Percentiles rank a stretch among this genome's conserved stretches.
phyloP scores from a whole-genome alignment of 768 basidiomycete genomes.

The Stropharia rugosoannulata region DNA sequence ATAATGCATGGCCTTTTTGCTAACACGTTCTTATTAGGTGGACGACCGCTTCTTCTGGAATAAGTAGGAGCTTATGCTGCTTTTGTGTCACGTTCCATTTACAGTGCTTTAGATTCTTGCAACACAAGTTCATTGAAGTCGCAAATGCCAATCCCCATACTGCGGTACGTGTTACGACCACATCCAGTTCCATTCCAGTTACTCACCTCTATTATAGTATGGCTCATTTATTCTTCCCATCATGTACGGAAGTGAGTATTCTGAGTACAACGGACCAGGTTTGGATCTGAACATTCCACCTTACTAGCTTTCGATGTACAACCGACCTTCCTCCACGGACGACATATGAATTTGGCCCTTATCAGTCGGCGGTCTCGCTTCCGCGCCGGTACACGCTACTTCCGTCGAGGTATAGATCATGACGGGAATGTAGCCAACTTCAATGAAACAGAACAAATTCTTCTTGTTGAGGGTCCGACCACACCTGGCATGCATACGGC shows the following conservation, averaged over 20 bases:
- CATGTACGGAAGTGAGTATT: slow-evolving; percentile 86
- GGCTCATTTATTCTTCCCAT: slow-evolving; percentile 89
- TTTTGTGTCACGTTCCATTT: background rate
- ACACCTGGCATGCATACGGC: slow-evolving; percentile 36
- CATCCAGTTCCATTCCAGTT: background rate
- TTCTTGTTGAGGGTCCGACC: slow-evolving; percentile 66
- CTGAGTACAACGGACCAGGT: background rate
- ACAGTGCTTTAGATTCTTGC: slow-evolving; percentile 41
- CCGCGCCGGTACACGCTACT: slow-evolving; percentile 96
- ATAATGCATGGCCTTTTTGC: background rate
- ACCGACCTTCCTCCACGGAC: slow-evolving; percentile 70
- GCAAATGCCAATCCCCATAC: slow-evolving; percentile 42
- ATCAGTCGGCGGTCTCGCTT: slow-evolving; percentile 93
- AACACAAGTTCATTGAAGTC: slow-evolving; percentile 56
- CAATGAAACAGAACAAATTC: slow-evolving; percentile 96
- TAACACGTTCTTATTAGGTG: slow-evolving; percentile 44
- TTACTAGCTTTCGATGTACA: slow-evolving; percentile 82
- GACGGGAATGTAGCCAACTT: slow-evolving; percentile 94
- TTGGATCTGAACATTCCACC: background rate
- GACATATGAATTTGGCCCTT: slow-evolving; percentile 79
- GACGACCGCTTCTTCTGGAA: slow-evolving; percentile 99
- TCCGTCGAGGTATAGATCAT: slow-evolving; percentile 88
- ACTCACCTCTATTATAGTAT: slow-evolving; percentile 47
- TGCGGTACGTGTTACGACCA: slow-evolving; percentile 43
- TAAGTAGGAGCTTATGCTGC: slow-evolving; percentile 43